Conservation (phyloP, 371 early-diverging fungal species). For the Syncephalastrum racemosum region DNA sequence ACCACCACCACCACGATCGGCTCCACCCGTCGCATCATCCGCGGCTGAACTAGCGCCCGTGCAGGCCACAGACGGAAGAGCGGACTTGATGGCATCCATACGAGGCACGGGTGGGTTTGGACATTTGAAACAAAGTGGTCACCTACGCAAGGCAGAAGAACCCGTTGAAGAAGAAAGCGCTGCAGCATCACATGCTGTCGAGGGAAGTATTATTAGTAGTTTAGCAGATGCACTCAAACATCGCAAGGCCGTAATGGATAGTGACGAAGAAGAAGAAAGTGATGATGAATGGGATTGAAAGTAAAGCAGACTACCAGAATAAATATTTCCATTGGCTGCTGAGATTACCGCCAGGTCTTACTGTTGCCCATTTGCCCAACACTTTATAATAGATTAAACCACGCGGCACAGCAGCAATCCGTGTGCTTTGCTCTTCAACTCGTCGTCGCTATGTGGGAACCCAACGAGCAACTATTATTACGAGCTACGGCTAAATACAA, state of each 20-base stretch:
- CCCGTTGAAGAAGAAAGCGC: too few species aligned
- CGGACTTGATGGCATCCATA: conserved; percentile 42
- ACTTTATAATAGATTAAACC: too few species aligned
- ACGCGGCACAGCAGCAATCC: too few species aligned
- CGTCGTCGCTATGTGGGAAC: conserved; percentile 54
- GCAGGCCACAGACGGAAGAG: conserved; percentile 15
- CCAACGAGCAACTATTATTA: conserved; percentile 53
- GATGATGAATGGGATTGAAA: conserved; percentile 7
- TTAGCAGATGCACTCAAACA: conserved; percentile 34
- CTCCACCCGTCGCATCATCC: conserved; percentile 10
- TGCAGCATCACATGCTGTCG: too few species aligned
- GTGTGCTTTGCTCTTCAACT: too few species aligned
- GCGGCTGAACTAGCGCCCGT: conserved; percentile 3
- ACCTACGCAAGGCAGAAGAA: conserved; percentile 21
- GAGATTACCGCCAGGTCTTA: too few species aligned
- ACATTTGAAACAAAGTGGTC: conserved; percentile 31
- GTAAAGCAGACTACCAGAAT: too few species aligned
- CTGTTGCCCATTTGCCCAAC: too few species aligned
- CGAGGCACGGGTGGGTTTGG: conserved; percentile 46
- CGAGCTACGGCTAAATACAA: conserved; percentile 51
- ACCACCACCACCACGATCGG: conserved; percentile 13
- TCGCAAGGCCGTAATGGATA: conserved; percentile 35
- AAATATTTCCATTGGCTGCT: too few species aligned
- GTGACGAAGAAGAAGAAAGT: conserved; percentile 38
- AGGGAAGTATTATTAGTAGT: conserved; percentile 9